phyloP scores from a whole-genome alignment of 352 stramenopile species.

The Pythium dissimile region DNA sequence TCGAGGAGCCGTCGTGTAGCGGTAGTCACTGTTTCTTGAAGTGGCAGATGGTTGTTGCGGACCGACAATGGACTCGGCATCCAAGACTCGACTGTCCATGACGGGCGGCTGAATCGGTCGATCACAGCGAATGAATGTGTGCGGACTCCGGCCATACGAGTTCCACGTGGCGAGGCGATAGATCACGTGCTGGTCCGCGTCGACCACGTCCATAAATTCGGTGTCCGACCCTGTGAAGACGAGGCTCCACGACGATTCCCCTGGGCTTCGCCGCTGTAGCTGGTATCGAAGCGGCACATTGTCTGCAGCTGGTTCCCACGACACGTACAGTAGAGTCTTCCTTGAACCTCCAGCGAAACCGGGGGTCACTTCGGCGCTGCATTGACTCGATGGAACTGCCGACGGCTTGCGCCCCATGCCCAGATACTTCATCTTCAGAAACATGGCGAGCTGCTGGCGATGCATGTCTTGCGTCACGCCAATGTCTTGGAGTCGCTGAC shows the following conservation, averaged over 20 bases:
- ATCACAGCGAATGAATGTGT: conserved; percentile 57
- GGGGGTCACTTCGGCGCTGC: conserved; percentile 21
- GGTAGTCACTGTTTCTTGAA: background rate
- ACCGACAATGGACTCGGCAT: background rate
- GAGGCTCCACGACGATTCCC: conserved; percentile 47
- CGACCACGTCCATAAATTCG: conserved; percentile 68
- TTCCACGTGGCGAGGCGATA: conserved; percentile 84
- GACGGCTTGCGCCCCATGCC: conserved; percentile 68
- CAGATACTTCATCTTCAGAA: conserved; percentile 81
- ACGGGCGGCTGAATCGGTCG: background rate
- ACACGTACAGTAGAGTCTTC: conserved; percentile 45
- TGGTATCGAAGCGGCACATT: conserved; percentile 60
- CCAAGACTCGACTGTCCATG: background rate
- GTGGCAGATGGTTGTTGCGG: background rate
- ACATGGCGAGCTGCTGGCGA: conserved; percentile 76
- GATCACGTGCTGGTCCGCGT: conserved; percentile 48
- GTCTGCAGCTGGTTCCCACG: conserved; percentile 44
- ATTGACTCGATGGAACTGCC: conserved; percentile 39
- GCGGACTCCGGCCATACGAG: conserved; percentile 67
- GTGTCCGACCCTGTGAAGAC: conserved; percentile 64
- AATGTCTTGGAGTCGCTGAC: conserved; percentile 63
- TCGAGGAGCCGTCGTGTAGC: background rate
- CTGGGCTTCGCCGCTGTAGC: conserved; percentile 61
- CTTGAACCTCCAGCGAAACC: conserved; percentile 5
- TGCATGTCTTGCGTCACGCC: conserved; percentile 68